Percentiles rank a stretch among this genome's conserved stretches.
Evolutionary conservation across 257 asterid genomes (phyloP).

Genomic region (Mitragyna speciosa): DNA sequence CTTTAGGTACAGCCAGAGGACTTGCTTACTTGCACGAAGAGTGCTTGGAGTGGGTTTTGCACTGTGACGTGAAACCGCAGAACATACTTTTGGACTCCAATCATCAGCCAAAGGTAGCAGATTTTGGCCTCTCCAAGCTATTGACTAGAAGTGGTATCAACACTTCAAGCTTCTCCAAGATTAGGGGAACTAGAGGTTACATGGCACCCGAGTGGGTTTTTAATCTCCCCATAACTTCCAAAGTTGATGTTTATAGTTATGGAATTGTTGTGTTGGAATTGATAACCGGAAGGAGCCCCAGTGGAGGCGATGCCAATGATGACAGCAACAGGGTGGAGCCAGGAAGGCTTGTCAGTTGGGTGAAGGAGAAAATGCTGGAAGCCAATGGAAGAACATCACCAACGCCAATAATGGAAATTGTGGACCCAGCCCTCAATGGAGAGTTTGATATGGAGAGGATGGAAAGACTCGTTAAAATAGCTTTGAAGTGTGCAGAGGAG

Average conservation of each 20-base stretch:
- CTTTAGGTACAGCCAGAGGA: constrained; percentile 39
- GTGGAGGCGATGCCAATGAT: background rate
- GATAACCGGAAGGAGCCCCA: constrained; percentile 33
- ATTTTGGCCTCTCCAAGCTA: constrained; percentile 44
- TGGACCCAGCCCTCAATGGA: constrained; percentile 30
- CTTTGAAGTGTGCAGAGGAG: constrained; percentile 34
- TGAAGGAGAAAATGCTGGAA: constrained; percentile 31
- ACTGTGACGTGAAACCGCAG: constrained; percentile 53
- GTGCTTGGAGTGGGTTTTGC: constrained; percentile 47
- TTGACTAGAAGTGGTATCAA: constrained; percentile 17
- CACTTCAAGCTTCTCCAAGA: constrained; percentile 23
- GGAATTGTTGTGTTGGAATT: constrained; percentile 46
- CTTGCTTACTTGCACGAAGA: constrained; percentile 55
- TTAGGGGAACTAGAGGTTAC: constrained; percentile 51
- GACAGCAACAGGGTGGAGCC: constrained; percentile 16
- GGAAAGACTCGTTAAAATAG: constrained; percentile 32
- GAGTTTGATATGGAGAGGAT: constrained; percentile 19
- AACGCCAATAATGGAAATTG: constrained; percentile 7
- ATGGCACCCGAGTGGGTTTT: constrained; percentile 55
- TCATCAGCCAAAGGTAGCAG: constrained; percentile 42
- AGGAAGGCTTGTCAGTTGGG: constrained; percentile 30
- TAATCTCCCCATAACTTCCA: constrained; percentile 41
- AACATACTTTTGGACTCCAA: constrained; percentile 39
- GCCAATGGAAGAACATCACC: background rate
- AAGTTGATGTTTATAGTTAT: constrained; percentile 49